Base-by-base conservation (phyloP, 192 early-diverging fungal genomes). In the Gaertneriomyces sp. region DNA sequence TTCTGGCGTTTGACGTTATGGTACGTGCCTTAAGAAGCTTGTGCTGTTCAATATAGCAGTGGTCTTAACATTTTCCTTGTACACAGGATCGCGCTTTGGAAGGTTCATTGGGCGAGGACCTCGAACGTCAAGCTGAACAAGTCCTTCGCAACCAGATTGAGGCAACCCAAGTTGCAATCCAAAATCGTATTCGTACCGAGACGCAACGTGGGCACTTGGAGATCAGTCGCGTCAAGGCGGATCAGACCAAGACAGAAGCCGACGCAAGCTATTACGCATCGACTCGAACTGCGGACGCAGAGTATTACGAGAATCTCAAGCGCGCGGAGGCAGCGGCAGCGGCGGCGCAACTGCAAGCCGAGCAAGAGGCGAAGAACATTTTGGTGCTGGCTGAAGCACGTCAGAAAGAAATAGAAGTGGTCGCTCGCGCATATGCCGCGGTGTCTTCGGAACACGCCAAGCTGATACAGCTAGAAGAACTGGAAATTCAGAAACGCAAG, bases 321-420 rank as follows among this genome's bases (percentile, higher is more conserved):
- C 17, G 41, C 3, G 79, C 79, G 19, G 47, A 71, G 52, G 79
- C 76, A 1, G 68, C 45, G 20, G 74, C 79, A 9, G 69, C 78
- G 43, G 45, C 79, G 10, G 74, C 79, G 25, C 56, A 71, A 46
- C 42, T 77, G 9, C 39, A 67, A 20, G 64, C 79, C 16, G 54
- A 54, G 20, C 79, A 80, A 58, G 58, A 75, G 33, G 77, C 74
- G n/a, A 79, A 79, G 63, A 80, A 80, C 68, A 74, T 76, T 53
- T 60, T 77, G 2, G 47, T 50, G 4, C 53, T 80, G 42, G 79
- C 79, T 17, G 77, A 79, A 20, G 78, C 78, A 7, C 61, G 73
- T 60, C 42, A 47, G 46, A 42, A 41, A 19, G 71, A 76, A 45
- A 73, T 80, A 44, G 70, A 70, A 45, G 20, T 79, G 17, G 50